Evolutionary conservation across 2,329 filamentous ascomycete genomes (phyloP), one percentile per base, ranked within the genome.

Genomic region (Colletotrichum somersetense): DNA sequence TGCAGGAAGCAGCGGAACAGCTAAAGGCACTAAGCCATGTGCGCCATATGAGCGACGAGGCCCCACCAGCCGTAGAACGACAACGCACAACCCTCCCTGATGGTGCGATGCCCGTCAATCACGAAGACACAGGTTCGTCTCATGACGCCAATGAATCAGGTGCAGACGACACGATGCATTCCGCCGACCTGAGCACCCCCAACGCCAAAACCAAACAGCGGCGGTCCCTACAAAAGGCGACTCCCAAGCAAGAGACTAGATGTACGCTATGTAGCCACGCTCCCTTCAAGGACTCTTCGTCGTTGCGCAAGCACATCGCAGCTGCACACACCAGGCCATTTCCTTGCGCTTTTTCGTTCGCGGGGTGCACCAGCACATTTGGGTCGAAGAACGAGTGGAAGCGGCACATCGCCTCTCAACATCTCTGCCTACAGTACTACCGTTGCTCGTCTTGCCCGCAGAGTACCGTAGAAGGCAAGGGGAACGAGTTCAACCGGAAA

Each of bases 301-400:
- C 90, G 0, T 80, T 92, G 48, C 85, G 89, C 42, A 92, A 92
- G 76, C 91, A 92, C 76, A 88, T 92, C 61, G 90, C 91, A 7
- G 90, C 91, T 2, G 89, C 90, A 2, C 91, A 93, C 74, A 92
- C 91, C 0, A 87, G 91, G 26, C 91, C 91, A 0, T 98, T 98
- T 77, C 90, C 91, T 0, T 99, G 96, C 79, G 93, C 93, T 3
- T 96, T 98, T 79, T 91, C 91, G 0, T 91, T 91, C 77, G 97
- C 96, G 52, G 94, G 93, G 23, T 99, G 96, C 80, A 84, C 83
- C 0, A 95, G 94, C 76, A 93, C 91, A 0, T 98, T 98, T 80
- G 91, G 92, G 1, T 96, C 93, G 20, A 98, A 98, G 83, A 98
- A 98, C 78, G 96, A 98, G 81, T 99, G 96, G 96, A 98, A 98